phyloP scores from a whole-genome alignment of 371 early-diverging fungal genomes.

The Lichtheimia ramosa region DNA sequence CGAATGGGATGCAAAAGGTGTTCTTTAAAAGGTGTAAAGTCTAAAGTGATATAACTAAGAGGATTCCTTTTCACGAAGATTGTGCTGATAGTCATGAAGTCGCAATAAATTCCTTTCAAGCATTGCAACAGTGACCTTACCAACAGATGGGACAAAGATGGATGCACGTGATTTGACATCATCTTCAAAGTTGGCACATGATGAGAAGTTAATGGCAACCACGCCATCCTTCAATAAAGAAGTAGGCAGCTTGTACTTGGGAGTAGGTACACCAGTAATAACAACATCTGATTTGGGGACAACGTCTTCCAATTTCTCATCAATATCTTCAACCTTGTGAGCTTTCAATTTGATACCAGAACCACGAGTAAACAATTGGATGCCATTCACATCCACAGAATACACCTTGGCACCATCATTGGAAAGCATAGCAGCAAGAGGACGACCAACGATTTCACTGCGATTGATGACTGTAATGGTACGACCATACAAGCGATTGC shows the following conservation, averaged over 20 bases:
- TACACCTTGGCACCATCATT: constrained; percentile 97
- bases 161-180: constrained; percentile 85
- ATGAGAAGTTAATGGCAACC: constrained; percentile 94
- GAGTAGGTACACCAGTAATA: constrained; percentile 93
- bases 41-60: too few species aligned
- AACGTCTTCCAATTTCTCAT: constrained; percentile 73
- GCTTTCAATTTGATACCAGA: constrained; percentile 71
- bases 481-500: constrained; percentile 93
- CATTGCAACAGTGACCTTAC: constrained; percentile 98
- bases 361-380: constrained; percentile 89
- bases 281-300: constrained; percentile 89
- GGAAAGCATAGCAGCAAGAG: constrained; percentile 94
- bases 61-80: constrained; percentile 14
- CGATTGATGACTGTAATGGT: constrained; percentile 94
- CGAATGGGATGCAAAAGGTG: too few species aligned
- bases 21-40: too few species aligned
- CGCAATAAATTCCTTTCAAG: constrained; percentile 91
- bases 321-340: constrained; percentile 80
- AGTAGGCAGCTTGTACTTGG: constrained; percentile 85
- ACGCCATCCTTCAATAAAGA: constrained; percentile 90
- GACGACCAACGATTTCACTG: constrained; percentile 96
- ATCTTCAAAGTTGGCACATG: constrained; percentile 87
- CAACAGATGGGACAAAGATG: constrained; percentile 94
- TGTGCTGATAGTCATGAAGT: constrained; percentile 70
- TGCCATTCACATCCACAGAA: constrained; percentile 89